Conservation (phyloP, 495 filamentous ascomycete species). For the Trichoderma virens region DNA sequence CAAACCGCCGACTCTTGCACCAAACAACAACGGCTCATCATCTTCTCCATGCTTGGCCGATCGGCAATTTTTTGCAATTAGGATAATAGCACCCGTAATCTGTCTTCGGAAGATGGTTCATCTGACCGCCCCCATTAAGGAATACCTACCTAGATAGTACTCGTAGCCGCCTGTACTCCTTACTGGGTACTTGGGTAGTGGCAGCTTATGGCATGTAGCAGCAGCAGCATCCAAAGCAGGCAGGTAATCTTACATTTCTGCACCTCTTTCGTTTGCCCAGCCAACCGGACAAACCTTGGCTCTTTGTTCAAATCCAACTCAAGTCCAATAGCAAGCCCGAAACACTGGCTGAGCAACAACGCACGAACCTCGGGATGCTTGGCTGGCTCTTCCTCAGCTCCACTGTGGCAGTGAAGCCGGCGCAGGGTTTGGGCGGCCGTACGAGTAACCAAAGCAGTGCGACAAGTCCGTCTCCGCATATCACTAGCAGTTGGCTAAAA, state of each 20-base stretch:
- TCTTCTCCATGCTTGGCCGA: background rate
- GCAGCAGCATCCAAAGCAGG: too few relatives aligned
- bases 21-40: background rate
- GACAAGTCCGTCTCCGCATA: background rate
- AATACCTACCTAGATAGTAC: background rate
- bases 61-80: background rate
- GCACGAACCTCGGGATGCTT: background rate
- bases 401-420: constrained; percentile 5
- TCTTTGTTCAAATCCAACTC: background rate
- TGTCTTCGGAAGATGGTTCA: background rate
- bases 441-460: too few relatives aligned
- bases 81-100: background rate
- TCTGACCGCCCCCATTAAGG: background rate
- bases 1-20: background rate
- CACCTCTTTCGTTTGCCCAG: too few relatives aligned
- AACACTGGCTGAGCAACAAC: background rate
- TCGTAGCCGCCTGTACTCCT: too few relatives aligned
- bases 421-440: too few relatives aligned
- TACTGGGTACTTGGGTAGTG: too few relatives aligned
- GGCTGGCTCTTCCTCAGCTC: background rate
- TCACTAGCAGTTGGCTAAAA: background rate
- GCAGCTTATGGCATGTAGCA: too few relatives aligned
- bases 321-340: background rate
- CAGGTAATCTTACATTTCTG: too few relatives aligned
- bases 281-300: background rate